phyloP scores from a whole-genome alignment of 345 rosid genomes.

The Eucalyptus leucophloia region DNA sequence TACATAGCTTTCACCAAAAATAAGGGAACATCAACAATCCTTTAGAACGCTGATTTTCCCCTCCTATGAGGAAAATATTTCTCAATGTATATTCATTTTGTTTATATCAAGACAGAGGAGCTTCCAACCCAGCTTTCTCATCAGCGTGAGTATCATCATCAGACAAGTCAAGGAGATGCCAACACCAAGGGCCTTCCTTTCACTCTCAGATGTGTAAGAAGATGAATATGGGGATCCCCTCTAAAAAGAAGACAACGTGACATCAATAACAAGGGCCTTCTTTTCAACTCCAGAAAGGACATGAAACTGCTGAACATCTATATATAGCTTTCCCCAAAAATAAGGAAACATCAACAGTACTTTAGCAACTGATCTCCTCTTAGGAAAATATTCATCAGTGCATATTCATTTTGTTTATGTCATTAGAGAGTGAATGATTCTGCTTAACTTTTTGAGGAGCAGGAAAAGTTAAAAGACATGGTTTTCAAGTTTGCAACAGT shows the following conservation, averaged over 20 bases:
- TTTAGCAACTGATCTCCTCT: background rate
- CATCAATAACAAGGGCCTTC: background rate
- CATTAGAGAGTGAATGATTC: background rate
- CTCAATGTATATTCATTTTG: background rate
- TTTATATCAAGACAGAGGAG: background rate
- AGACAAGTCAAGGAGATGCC: background rate
- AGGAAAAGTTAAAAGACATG: background rate
- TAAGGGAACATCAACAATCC: background rate
- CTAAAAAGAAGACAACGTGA: background rate
- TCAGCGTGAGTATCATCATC: background rate
- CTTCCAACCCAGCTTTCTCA: background rate
- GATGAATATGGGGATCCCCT: background rate
- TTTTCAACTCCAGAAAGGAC: background rate
- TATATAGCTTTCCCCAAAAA: background rate
- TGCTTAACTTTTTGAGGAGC: background rate
- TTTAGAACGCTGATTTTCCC: background rate
- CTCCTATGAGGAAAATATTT: background rate
- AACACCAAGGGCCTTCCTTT: background rate
- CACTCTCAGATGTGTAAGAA: background rate
- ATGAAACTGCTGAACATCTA: background rate
- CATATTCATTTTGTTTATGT: background rate
- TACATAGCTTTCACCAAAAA: background rate
- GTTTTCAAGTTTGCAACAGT: background rate
- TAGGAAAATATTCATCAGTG: background rate
- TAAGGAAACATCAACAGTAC: background rate